Percentiles rank a stretch among this genome's conserved stretches.
These are phyloP conservation scores for Cichorium intybus DNA, from an alignment of 140 eudicot genomes.

Conservation along the genomic window DNA sequence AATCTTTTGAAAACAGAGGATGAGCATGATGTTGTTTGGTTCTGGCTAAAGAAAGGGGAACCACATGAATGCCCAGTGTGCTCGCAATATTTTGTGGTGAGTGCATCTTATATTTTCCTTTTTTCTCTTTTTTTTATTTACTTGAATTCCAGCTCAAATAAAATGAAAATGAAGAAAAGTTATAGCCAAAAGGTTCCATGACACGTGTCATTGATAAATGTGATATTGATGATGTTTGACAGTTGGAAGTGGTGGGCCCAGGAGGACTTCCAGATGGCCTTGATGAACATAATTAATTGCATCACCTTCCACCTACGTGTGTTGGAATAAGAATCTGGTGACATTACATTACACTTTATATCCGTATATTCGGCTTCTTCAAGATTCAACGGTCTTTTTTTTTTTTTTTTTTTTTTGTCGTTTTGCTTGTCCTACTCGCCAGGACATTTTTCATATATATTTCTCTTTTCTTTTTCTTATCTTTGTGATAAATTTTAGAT, in stretches of 20 bases:
- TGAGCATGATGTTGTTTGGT: constrained; percentile 92
- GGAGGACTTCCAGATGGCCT: constrained; percentile 82
- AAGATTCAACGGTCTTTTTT: constrained; percentile 32
- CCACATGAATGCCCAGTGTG: constrained; percentile 78
- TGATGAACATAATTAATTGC: constrained; percentile 51
- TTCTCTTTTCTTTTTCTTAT: constrained; percentile 12
- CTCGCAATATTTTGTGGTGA: constrained; percentile 65
- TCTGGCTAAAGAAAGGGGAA: constrained; percentile 84
- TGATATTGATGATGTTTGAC: constrained; percentile 20
- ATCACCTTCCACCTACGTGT: constrained; percentile 29
- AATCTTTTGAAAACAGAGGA: constrained; percentile 48
- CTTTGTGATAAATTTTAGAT: constrained; percentile 11
- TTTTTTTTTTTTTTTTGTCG: constrained; percentile 26
- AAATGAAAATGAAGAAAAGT: background rate
- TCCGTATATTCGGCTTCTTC: constrained; percentile 37
- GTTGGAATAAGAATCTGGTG: constrained; percentile 67
- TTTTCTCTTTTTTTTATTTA: background rate
- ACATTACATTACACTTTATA: constrained; percentile 32
- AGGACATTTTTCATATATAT: constrained; percentile 24
- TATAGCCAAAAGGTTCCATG: background rate
- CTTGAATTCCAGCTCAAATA: background rate
- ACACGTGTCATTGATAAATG: background rate
- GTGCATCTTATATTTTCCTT: constrained; percentile 22
- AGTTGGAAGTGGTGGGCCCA: constrained; percentile 90
- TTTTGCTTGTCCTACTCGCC: background rate